Conservation (phyloP, 129 eudicot genomes). For the Lactuca saligna region DNA sequence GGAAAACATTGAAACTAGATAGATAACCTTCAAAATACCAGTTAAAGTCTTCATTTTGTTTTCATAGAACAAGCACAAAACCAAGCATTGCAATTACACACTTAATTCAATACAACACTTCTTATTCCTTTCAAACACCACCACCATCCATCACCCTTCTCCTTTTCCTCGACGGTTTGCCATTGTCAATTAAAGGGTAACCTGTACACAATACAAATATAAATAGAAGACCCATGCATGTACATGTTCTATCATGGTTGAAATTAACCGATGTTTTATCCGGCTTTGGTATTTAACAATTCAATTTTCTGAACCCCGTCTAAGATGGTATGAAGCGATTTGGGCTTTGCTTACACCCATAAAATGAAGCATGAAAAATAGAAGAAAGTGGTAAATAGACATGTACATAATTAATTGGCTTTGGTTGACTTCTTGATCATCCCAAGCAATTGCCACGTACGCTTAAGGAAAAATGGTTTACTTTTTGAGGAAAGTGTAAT, state of each 20-base stretch:
- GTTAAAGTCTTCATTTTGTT: slow-evolving; percentile 12
- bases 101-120: slow-evolving; percentile 17
- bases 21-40: slow-evolving; percentile 1
- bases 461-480: not conserved
- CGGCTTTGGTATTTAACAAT: not conserved
- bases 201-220: slow-evolving; percentile 20
- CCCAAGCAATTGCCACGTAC: too few species aligned
- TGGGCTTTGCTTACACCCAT: not conserved
- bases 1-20: slow-evolving; percentile 1
- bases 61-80: slow-evolving; percentile 16
- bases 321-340: too few species aligned
- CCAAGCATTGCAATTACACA: not conserved
- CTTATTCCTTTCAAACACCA: slow-evolving; percentile 27
- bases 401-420: too few species aligned
- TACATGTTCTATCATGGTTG: not conserved
- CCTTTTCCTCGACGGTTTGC: not conserved
- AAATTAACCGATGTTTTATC: not conserved
- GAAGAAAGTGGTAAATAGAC: too few species aligned
- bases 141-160: slow-evolving; percentile 2
- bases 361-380: not conserved
- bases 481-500: slow-evolving; percentile 3
- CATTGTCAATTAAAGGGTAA: slow-evolving; percentile 37
- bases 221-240: not conserved
- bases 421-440: too few species aligned
- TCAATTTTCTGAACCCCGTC: too few species aligned